Conservation (phyloP, 345 rosid genomes). For the Linum usitatissimum region DNA sequence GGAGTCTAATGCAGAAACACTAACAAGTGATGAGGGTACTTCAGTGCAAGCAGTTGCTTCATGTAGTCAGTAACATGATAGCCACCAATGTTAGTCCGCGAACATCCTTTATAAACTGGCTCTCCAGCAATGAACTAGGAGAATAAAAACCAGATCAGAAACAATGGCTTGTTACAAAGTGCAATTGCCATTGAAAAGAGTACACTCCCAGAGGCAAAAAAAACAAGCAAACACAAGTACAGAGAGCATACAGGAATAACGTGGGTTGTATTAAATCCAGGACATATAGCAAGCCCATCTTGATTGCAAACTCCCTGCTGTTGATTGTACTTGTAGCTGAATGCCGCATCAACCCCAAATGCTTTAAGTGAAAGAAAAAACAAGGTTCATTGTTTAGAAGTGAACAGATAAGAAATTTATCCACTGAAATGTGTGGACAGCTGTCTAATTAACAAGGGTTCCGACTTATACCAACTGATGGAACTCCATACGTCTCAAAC, state of each 20-base stretch:
- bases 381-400: conserved; percentile 7
- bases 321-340: conserved; percentile 88
- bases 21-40: conserved; percentile 84
- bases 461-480: conserved; percentile 61
- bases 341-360: conserved; percentile 92
- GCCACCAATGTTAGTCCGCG: conserved; percentile 88
- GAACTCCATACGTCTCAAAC: conserved; percentile 94
- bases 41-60: conserved; percentile 91
- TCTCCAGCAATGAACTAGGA: conserved; percentile 78
- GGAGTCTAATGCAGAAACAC: conserved; percentile 15
- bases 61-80: conserved; percentile 75
- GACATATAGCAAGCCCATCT: conserved; percentile 82
- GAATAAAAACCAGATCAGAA: conserved; percentile 11
- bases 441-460: not conserved
- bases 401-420: not conserved
- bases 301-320: conserved; percentile 59
- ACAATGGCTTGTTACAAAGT: not conserved
- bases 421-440: not conserved
- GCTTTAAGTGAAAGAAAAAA: conserved; percentile 34
- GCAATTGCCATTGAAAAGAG: not conserved
- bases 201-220: too few relatives aligned
- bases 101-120: conserved; percentile 66
- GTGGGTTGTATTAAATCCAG: conserved; percentile 79
- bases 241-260: conserved; percentile 62
- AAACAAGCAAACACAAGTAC: conserved; percentile 2